Base-by-base conservation (phyloP, 108 stramenopile genomes). In the Skeletonema potamos region DNA sequence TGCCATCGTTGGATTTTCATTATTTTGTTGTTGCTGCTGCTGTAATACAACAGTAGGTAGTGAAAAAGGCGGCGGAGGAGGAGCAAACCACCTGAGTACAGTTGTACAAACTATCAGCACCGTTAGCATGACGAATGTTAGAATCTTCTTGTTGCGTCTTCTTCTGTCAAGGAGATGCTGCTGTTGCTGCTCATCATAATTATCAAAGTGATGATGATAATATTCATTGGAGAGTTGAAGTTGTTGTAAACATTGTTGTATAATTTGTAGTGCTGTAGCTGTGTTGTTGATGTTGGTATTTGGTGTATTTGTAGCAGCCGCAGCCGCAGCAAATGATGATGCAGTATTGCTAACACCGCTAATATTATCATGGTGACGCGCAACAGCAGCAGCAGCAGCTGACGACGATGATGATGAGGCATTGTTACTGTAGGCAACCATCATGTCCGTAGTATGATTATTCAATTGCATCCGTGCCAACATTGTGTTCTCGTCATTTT, bases 51-150 rank as follows among this genome's bases (percentile, higher is more conserved):
- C 22, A 62, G 13, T 33, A 43, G 48, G 62, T 27, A 18, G 27
- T 27, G 28, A 28, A 22, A 76, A 13, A 51, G 70, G 78, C 51
- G 78, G 78, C 6, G 78, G 78, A 13, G 78, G 78, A 41, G 78
- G 78, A 36, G 78, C 78, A 68, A 68, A 46, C 10, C 48, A 41
- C 9, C 63, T 66, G 8, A 79, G 57, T 1, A 72, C 78, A 3
- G 68, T 39, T 10, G 60, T 34, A 51, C n/a, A n/a, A n/a, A 79
- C 18, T 4, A 79, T 72, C n/a, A 46, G 18, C 18, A 56, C 58
- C 2, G 8, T 39, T 27, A 54, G 43, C 29, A 68, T 18, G 58
- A 33, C 8, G 32, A 6, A 18, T 34, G 5, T 1, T 18, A 30
- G 30, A 18, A 59, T 59, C 11, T 7, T 32, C 30, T 17, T 34